Percentiles rank a stretch among this genome's conserved stretches.
Conservation (phyloP, 1,139 yeast genomes). For the Sugiyamaella castrensis region DNA sequence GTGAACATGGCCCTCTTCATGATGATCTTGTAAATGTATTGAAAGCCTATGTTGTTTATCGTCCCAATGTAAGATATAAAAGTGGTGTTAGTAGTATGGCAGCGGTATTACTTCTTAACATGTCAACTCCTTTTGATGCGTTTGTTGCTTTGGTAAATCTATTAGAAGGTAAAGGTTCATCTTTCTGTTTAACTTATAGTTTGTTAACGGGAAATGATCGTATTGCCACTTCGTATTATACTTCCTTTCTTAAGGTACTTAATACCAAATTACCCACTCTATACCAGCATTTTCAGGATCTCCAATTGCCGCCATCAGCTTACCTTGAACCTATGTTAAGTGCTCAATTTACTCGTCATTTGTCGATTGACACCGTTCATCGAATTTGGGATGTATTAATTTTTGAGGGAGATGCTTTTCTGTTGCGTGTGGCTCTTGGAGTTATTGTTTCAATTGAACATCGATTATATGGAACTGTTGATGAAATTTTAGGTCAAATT, state of each 20-base stretch:
- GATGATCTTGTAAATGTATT: slow-evolving; percentile 37
- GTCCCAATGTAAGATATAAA: slow-evolving; percentile 33
- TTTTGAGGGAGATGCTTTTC: slow-evolving; percentile 58
- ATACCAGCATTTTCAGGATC: slow-evolving; percentile 48
- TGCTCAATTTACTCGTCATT: slow-evolving; percentile 40
- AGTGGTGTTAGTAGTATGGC: slow-evolving; percentile 35
- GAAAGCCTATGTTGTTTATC: slow-evolving; percentile 35
- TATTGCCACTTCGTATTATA: slow-evolving; percentile 34
- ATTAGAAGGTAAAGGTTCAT: slow-evolving; percentile 32
- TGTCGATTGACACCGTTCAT: slow-evolving; percentile 39
- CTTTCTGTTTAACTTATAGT: slow-evolving; percentile 31
- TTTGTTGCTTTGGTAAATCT: slow-evolving; percentile 48
- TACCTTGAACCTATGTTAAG: slow-evolving; percentile 41
- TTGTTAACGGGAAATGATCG: slow-evolving; percentile 26
- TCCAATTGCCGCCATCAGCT: slow-evolving; percentile 39
- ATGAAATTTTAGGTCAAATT: slow-evolving; percentile 44
- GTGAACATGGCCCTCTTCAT: slow-evolving; percentile 39
- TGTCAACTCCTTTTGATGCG: slow-evolving; percentile 41
- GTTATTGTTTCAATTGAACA: slow-evolving; percentile 48
- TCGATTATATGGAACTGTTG: slow-evolving; percentile 50
- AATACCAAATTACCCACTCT: slow-evolving; percentile 46
- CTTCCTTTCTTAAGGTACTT: slow-evolving; percentile 49
- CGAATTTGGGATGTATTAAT: slow-evolving; percentile 55
- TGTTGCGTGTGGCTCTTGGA: slow-evolving; percentile 50
- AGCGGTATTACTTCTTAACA: slow-evolving; percentile 44